Base-by-base conservation (phyloP, 148 eudicot genomes). In the Silene uniflora region DNA sequence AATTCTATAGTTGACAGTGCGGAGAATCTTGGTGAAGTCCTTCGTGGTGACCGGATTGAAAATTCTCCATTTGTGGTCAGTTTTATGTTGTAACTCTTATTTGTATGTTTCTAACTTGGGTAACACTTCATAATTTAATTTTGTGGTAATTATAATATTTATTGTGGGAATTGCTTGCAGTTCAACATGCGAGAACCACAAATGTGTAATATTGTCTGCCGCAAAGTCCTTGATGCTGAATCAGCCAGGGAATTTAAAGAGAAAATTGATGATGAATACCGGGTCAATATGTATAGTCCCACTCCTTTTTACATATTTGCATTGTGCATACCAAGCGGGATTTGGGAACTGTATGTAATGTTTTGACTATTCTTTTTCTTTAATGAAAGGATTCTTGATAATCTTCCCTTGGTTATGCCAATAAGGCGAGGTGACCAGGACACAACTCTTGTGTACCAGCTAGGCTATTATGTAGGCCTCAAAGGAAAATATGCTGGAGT, bases 11-110 rank as follows among this genome's bases (percentile, higher is more conserved):
- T 88, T 71, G 91, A 88, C 78, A 88, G 91, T 78, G 82, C 86
- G 10, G 91, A 88, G 71, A 88, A 88, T 84, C 91, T 88, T 58
- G 91, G 91, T 68, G 91, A 88, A 86, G 91, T 88, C 70, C 85
- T 88, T 25, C 91, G 91, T 76, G 91, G 91, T 60, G 91, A 88
- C 76, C 85, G 91, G 54, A 88, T 88, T 79, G 91, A 88, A 75
- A 88, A 85, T 79, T 88, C 91, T 66, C 82, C 89, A 56, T 88
- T 80, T 77, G 79, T 75, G 88, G 91, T 88, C 23, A 81, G 88
- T 82, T 80, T 67, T 56, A 49, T 16, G 25, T 7, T 76, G 2
- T 62, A 63, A 58, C 61, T 47, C 4, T 75, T 47, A 12, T 63
- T 63, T 63, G 67, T 11, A 25, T 70, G 58, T 52, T 52, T 19